A percentile compares a stretch with the other conserved stretches of the same genome.
Conservation (phyloP, 208 protist species). For the Strigomonas galati region DNA sequence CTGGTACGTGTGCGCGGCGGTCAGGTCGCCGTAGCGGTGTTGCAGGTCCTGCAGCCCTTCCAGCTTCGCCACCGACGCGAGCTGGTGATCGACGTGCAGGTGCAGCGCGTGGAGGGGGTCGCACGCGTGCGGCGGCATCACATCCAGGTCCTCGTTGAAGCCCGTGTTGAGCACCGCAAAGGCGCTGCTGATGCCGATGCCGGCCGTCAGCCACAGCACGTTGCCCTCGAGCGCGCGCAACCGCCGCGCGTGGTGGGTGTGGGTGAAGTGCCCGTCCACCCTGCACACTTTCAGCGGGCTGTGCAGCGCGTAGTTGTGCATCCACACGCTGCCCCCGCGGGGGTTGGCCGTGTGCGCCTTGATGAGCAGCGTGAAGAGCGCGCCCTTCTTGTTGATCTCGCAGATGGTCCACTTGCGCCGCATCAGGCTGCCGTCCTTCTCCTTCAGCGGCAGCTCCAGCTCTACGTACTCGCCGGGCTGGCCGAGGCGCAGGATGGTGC, state of each 20-base stretch:
- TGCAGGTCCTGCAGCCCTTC: slow-evolving; percentile 43
- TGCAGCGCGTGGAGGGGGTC: slow-evolving; percentile 62
- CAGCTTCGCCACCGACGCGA: slow-evolving; percentile 47
- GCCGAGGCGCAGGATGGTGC: slow-evolving; percentile 24
- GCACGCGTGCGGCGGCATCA: slow-evolving; percentile 13
- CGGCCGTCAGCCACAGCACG: slow-evolving; percentile 75
- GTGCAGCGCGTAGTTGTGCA: slow-evolving; percentile 50
- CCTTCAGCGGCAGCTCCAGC: slow-evolving; percentile 50
- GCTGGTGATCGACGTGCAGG: slow-evolving; percentile 63
- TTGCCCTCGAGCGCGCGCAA: slow-evolving; percentile 39
- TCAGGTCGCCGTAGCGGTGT: slow-evolving; percentile 14
- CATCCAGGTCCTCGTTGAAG: slow-evolving; percentile 27
- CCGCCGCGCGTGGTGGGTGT: slow-evolving; percentile 43
- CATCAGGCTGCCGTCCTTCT: slow-evolving; percentile 20
- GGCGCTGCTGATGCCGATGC: slow-evolving; percentile 62
- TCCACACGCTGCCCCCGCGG: slow-evolving; percentile 54
- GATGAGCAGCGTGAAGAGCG: slow-evolving; percentile 65
- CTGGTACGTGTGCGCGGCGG: slow-evolving; percentile 19
- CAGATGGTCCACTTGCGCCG: slow-evolving; percentile 68
- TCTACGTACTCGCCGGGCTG: slow-evolving; percentile 67
- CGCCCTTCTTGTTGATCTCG: slow-evolving; percentile 32
- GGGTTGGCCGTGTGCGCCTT: slow-evolving; percentile 30
- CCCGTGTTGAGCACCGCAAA: slow-evolving; percentile 51
- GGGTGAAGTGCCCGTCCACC: slow-evolving; percentile 65
- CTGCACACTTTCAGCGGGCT: slow-evolving; percentile 39